phyloP scores from a whole-genome alignment of 768 basidiomycete species.

The Coprinellus aureogranulatus region DNA sequence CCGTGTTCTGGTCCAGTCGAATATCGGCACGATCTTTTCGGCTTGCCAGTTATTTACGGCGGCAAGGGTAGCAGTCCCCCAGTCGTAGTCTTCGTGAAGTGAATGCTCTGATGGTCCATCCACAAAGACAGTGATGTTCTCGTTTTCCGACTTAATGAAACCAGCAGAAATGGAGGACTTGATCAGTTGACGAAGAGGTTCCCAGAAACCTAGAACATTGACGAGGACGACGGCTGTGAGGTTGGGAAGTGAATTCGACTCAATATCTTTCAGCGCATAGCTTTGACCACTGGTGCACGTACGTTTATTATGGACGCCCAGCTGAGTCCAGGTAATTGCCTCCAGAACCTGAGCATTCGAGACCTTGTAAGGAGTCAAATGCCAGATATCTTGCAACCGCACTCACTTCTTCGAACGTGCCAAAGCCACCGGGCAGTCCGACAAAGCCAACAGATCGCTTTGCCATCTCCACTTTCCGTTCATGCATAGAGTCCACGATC shows the following conservation, averaged over 20 bases:
- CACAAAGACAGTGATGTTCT: conserved; percentile 66
- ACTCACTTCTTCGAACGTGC: conserved; percentile 88
- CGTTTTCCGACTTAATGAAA: conserved; percentile 68
- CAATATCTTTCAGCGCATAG: too few relatives aligned
- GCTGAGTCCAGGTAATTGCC: conserved; percentile 91
- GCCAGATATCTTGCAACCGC: background rate
- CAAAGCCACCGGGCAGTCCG: conserved; percentile 89
- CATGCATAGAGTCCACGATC: conserved; percentile 79
- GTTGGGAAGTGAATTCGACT: too few relatives aligned
- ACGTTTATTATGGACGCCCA: conserved; percentile 87
- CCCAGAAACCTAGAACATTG: conserved; percentile 83
- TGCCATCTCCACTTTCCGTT: conserved; percentile 92
- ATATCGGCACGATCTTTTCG: conserved; percentile 25
- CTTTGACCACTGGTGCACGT: too few relatives aligned
- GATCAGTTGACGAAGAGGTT: conserved; percentile 77
- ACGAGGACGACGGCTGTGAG: conserved; percentile 72
- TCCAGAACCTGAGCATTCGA: conserved; percentile 63
- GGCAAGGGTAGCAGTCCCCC: conserved; percentile 69
- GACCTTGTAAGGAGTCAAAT: conserved; percentile 1
- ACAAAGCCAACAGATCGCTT: conserved; percentile 76
- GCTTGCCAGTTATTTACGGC: conserved; percentile 63
- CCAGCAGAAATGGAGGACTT: conserved; percentile 62
- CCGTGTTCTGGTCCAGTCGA: conserved; percentile 48
- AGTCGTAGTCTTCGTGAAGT: conserved; percentile 65
- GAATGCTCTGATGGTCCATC: conserved; percentile 59